Conservation (phyloP, 2,329 filamentous ascomycete species). For the Fusarium goolgardi region DNA sequence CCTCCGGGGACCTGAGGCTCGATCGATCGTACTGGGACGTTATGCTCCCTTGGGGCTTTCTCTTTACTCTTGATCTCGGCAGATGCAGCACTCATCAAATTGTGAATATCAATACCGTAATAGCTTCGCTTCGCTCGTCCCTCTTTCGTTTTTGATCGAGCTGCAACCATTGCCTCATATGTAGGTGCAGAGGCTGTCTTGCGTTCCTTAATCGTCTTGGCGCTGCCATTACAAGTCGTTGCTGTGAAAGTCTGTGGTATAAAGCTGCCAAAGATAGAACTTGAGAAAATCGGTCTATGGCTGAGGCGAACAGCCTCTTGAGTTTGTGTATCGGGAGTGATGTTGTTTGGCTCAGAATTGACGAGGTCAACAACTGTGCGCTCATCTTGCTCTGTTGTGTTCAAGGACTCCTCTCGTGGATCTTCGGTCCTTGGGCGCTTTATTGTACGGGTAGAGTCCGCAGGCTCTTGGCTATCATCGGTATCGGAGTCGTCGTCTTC, state of each 20-base stretch:
- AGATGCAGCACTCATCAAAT: conserved; percentile 77
- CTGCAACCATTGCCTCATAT: conserved; percentile 75
- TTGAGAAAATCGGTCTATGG: conserved; percentile 46
- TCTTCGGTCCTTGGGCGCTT: conserved; percentile 52
- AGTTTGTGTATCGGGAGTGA: conserved; percentile 5
- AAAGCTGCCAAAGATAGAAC: conserved; percentile 44
- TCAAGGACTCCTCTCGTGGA: conserved; percentile 28
- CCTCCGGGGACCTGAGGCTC: conserved; percentile 49
- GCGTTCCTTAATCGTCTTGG: conserved; percentile 67
- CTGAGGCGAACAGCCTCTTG: conserved; percentile 36
- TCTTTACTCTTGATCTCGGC: conserved; percentile 63
- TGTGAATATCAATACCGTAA: conserved; percentile 93
- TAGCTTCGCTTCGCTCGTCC: conserved; percentile 80
- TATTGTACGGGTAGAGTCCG: conserved; percentile 32
- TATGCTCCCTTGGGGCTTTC: conserved; percentile 43
- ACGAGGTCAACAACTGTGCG: conserved; percentile 1
- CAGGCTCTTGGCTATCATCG: conserved; percentile 26
- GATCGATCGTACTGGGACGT: conserved; percentile 57
- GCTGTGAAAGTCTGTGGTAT: conserved; percentile 55
- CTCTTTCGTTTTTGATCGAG: conserved; percentile 73
- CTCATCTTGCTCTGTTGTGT: conserved; percentile 1
- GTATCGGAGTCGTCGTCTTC: conserved; percentile 55
- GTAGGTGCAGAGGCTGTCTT: conserved; percentile 59
- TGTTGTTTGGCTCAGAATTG: conserved; percentile 8
- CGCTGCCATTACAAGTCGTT: conserved; percentile 68